A percentile compares a stretch with the other conserved stretches of the same genome.
These are phyloP conservation scores for Suillus lakei DNA, from an alignment of 768 basidiomycete genomes.

Conservation along the genomic window DNA sequence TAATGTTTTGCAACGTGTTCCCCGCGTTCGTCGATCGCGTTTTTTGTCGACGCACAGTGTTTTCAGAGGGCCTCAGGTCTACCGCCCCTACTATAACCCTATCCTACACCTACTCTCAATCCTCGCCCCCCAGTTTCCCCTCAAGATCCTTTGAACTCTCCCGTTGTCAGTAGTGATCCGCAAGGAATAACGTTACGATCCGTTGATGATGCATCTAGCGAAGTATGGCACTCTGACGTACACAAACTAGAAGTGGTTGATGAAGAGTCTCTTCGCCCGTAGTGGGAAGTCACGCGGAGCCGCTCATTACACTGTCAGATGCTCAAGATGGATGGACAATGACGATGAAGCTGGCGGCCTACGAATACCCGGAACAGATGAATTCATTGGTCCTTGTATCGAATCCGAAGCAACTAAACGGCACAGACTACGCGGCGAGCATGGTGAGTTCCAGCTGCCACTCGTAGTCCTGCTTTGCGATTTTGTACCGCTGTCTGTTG, in stretches of 20 bases:
- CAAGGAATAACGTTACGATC: constrained; percentile 86
- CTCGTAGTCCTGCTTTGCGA: constrained; percentile 92
- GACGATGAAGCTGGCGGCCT: constrained; percentile 81
- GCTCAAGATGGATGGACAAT: constrained; percentile 89
- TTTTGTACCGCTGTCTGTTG: constrained; percentile 66
- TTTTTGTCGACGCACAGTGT: no score
- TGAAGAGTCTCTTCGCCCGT: constrained; percentile 86
- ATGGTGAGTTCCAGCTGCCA: constrained; percentile 85
- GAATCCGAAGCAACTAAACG: constrained; percentile 71
- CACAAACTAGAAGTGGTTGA: constrained; percentile 94
- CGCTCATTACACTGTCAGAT: constrained; percentile 97
- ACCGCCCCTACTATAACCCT: no score
- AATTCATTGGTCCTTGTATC: constrained; percentile 50
- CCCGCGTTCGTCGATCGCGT: no score
- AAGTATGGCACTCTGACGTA: constrained; percentile 89
- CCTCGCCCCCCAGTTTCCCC: no score
- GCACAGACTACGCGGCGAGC: constrained; percentile 59
- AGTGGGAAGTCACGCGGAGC: constrained; percentile 88
- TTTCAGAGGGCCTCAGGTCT: no score
- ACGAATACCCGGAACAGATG: constrained; percentile 41
- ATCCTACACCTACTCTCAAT: no score
- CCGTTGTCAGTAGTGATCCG: no score
- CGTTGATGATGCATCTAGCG: constrained; percentile 67
- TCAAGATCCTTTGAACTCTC: no score
- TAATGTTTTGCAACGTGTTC: no score